phyloP scores from a whole-genome alignment of 1,284 basidiomycete genomes.

The Trichosporon coremiiforme region DNA sequence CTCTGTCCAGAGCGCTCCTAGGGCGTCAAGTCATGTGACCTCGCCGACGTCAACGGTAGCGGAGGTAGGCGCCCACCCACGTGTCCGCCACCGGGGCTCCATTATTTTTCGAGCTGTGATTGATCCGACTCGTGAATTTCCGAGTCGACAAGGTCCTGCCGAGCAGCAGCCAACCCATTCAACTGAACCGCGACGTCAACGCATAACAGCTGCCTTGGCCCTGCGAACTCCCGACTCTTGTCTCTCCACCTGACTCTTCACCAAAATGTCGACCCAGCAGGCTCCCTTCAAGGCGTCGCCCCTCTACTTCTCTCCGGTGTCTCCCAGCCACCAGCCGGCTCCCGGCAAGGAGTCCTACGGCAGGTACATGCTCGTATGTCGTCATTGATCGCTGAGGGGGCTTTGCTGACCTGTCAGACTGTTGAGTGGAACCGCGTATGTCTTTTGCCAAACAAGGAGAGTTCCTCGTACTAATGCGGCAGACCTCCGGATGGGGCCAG shows the following conservation, averaged over 20 bases:
- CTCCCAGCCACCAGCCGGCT: constrained; percentile 37
- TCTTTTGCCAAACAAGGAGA: neutral
- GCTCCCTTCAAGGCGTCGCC: constrained; percentile 41
- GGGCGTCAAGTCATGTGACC: neutral
- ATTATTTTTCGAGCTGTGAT: neutral
- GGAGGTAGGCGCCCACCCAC: neutral
- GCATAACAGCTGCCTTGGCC: neutral
- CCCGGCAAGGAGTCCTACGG: constrained; percentile 31
- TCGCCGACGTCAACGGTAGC: neutral
- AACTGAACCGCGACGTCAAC: neutral
- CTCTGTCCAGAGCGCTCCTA: neutral
- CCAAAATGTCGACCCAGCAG: constrained; percentile 22
- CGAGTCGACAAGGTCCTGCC: constrained; percentile 19
- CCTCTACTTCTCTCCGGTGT: constrained; percentile 49
- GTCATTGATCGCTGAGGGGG: neutral
- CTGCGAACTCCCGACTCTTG: neutral
- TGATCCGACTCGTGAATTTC: constrained; percentile 14
- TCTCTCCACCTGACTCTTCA: neutral
- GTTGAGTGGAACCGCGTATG: constrained; percentile 39
- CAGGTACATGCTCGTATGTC: constrained; percentile 42
- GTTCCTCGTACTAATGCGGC: neutral
- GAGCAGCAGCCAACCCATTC: neutral
- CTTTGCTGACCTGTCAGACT: constrained; percentile 4
- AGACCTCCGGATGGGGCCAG: constrained; percentile 50
- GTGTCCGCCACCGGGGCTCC: neutral